Evolutionary conservation across 2,329 filamentous ascomycete species (phyloP).

Genomic region (Aspergillus sp.): DNA sequence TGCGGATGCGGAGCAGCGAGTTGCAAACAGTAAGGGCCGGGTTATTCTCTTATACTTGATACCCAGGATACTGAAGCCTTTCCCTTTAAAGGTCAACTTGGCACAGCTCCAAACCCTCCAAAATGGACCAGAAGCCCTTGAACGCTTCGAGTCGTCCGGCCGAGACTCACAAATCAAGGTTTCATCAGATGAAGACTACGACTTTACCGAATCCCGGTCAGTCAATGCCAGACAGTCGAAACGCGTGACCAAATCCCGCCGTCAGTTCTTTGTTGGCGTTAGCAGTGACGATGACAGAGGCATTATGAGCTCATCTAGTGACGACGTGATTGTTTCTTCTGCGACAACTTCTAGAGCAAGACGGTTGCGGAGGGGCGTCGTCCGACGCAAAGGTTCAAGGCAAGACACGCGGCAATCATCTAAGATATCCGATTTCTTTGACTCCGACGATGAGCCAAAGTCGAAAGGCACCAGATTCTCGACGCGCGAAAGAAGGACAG

Average conservation of each 20-base stretch:
- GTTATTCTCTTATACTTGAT: background rate
- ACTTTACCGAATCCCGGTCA: slow-evolving; percentile 1
- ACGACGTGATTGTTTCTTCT: slow-evolving; percentile 15
- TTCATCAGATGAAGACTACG: slow-evolving; percentile 9
- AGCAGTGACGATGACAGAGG: slow-evolving; percentile 14
- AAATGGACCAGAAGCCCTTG: slow-evolving; percentile 22
- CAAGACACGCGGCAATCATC: slow-evolving; percentile 6
- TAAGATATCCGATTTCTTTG: slow-evolving; percentile 6
- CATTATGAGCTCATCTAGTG: slow-evolving; percentile 12
- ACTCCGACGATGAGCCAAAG: slow-evolving; percentile 7
- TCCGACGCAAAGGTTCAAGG: slow-evolving; percentile 2
- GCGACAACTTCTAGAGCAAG: slow-evolving; percentile 8
- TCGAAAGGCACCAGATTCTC: slow-evolving; percentile 23
- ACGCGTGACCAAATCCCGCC: slow-evolving; percentile 8
- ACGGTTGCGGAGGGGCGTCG: slow-evolving; percentile 5
- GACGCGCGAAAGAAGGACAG: slow-evolving; percentile 19
- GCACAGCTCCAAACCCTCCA: slow-evolving; percentile 20
- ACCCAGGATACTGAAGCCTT: slow-evolving; percentile 1
- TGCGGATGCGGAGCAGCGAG: slow-evolving; percentile 33
- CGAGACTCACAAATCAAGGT: background rate
- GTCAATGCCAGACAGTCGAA: background rate
- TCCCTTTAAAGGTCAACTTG: slow-evolving; percentile 20
- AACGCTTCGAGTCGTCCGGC: slow-evolving; percentile 9
- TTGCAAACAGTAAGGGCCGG: slow-evolving; percentile 24
- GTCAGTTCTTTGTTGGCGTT: slow-evolving; percentile 11